Evolutionary conservation across 139 green algal genomes (phyloP).

Genomic region (Gonium pectorale): DNA sequence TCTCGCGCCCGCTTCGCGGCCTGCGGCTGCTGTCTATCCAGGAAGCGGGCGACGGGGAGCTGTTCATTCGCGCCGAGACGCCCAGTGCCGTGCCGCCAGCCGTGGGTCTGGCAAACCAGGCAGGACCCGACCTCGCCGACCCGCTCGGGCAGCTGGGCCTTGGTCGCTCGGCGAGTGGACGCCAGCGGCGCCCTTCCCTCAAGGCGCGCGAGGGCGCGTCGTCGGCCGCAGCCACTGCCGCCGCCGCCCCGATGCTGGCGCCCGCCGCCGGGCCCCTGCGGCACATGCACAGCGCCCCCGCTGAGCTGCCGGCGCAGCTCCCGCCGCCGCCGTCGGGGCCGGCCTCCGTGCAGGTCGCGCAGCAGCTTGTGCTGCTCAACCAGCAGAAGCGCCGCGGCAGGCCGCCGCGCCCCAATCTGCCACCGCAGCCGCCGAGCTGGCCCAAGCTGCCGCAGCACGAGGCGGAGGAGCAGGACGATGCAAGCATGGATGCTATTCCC

Average conservation of each 20-base stretch:
- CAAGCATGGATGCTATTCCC: neutral
- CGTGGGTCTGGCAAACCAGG: too few species aligned
- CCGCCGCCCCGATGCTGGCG: neutral
- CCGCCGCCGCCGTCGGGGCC: neutral
- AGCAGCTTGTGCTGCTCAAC: neutral
- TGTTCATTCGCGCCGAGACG: constrained; percentile 15
- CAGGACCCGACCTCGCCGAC: too few species aligned
- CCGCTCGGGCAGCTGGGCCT: too few species aligned
- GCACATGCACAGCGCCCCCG: neutral
- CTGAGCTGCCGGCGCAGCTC: neutral
- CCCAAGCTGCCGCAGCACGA: neutral
- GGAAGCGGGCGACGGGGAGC: neutral
- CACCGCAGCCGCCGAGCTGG: neutral
- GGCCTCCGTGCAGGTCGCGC: neutral
- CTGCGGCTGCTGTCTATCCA: constrained; percentile 7
- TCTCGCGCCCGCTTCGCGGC: constrained; percentile 25
- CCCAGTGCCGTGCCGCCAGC: neutral
- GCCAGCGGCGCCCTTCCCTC: constrained; percentile 22
- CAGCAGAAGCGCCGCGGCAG: constrained; percentile 6
- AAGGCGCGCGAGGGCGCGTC: constrained; percentile 29
- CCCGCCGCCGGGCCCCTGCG: too few species aligned
- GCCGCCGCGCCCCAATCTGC: neutral
- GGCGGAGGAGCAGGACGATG: neutral
- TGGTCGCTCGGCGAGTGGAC: neutral
- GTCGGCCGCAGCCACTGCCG: neutral